Base-by-base conservation (phyloP, 768 basidiomycete genomes). In the Podaxis sp. region DNA sequence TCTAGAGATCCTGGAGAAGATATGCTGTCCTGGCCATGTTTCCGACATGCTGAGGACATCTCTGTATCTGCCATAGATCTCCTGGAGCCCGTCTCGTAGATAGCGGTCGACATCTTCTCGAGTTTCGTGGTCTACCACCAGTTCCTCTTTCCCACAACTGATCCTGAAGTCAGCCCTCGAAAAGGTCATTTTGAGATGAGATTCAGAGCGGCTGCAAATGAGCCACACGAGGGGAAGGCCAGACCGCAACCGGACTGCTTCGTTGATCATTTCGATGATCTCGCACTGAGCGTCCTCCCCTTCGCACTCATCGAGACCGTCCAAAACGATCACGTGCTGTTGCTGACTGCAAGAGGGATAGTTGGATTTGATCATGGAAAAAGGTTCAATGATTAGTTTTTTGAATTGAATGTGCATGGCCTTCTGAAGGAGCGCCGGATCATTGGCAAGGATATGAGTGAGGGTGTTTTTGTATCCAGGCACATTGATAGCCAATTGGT, bases 161-260 rank as follows among this genome's bases (percentile, higher is more conserved):
- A 17, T 8, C 20, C 30, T n/a, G 0, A 60, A n/a, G 17, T 50
- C 24, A 2, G 17, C 11, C 6, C 37, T 28, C 49, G 55, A 20
- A 30, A 73, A 71, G 1, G 38, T 46, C 0, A 56, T 53, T 12
- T 48, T 38, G 5, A 75, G 66, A 17, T 68, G 62, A 8, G 63
- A 54, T 49, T 75, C 75, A 5, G 72, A 69, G 1, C 74, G 64
- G 52, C 72, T 72, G 7, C 66, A 59, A 30, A 76, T 67, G 10
- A 76, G 33, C 44, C 74, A 69, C 10, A 54, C 57, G 17, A 75
- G 40, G 0, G 69, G 67, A 22, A 10, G 44, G 24, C 17, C 22
- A 33, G 2, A 15, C 11, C 15, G 55, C 11, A 2, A 66, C 30
- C 30, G 53, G 37, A 20, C 11, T 2, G n/a, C 7, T 8, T 20